Evolutionary conservation across 139 green algal genomes (phyloP).

Genomic region (Eudorina sp.): DNA sequence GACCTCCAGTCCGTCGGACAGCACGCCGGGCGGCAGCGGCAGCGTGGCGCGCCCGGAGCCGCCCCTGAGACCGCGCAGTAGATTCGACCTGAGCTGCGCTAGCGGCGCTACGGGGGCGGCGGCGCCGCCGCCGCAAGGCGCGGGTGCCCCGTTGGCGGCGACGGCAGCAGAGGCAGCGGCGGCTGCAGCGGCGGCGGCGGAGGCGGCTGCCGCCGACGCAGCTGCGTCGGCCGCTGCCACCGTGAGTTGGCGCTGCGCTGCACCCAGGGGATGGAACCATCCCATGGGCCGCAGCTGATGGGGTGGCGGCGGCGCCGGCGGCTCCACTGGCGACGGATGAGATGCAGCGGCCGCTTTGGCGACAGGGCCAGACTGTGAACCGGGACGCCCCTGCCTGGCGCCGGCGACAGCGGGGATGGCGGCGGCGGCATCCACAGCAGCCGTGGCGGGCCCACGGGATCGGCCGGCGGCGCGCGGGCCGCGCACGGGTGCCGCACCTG

Average conservation of each 20-base stretch:
- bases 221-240: background rate
- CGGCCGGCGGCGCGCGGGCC: too few species aligned
- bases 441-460: too few species aligned
- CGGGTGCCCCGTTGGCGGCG: too few species aligned
- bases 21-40: slow-evolving; percentile 22
- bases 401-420: too few species aligned
- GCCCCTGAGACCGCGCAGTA: background rate
- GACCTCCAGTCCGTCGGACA: slow-evolving; percentile 10
- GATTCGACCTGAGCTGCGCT: background rate
- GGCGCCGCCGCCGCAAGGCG: background rate
- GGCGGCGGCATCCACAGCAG: too few species aligned
- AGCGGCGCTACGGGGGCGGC: background rate
- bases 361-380: too few species aligned
- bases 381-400: too few species aligned
- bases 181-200: background rate
- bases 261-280: background rate
- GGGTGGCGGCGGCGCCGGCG: too few species aligned
- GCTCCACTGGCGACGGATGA: too few species aligned
- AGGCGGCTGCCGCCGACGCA: background rate
- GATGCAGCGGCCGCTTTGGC: too few species aligned
- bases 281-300: background rate
- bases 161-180: too few species aligned
- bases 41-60: slow-evolving; percentile 26
- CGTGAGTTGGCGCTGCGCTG: background rate
- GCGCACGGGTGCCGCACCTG: background rate